Evolutionary conservation across 257 asterid species (phyloP).

Genomic region (Solanum neorickii): DNA sequence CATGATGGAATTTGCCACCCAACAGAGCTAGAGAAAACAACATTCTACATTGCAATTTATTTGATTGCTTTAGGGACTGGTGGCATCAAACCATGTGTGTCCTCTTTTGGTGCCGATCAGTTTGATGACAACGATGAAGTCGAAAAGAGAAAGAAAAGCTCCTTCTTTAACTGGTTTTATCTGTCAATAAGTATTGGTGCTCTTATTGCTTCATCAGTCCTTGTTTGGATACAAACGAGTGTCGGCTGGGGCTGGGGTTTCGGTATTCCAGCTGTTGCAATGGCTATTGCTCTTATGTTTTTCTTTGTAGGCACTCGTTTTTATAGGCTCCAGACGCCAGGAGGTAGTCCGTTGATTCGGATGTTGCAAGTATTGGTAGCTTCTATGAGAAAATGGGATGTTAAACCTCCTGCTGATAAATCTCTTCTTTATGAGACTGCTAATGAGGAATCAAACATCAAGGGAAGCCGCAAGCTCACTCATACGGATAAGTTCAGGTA

Average conservation of each 20-base stretch:
- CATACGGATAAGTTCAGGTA: slow-evolving; percentile 67
- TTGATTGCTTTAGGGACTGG: not conserved
- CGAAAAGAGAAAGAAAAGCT: not conserved
- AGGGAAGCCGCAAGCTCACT: slow-evolving; percentile 62
- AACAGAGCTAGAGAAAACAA: not conserved
- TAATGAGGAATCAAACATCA: not conserved
- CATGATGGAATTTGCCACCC: slow-evolving; percentile 33
- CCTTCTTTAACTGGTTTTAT: not conserved
- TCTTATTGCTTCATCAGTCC: not conserved
- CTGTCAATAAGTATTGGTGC: not conserved
- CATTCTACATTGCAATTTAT: not conserved
- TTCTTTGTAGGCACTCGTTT: not conserved
- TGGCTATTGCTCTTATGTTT: not conserved
- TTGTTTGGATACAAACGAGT: not conserved
- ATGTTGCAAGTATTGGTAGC: not conserved
- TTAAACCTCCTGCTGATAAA: not conserved
- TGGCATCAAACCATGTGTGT: not conserved
- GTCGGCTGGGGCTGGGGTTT: not conserved
- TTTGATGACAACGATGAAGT: not conserved
- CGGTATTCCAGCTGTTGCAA: not conserved
- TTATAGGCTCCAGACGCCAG: not conserved
- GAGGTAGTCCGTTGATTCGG: not conserved
- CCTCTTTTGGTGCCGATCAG: not conserved
- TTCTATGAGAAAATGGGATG: not conserved
- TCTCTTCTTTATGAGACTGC: not conserved